These are phyloP conservation scores for Yamadazyma aaseri DNA, from an alignment of 1,139 yeast species.

Conservation along the genomic window DNA sequence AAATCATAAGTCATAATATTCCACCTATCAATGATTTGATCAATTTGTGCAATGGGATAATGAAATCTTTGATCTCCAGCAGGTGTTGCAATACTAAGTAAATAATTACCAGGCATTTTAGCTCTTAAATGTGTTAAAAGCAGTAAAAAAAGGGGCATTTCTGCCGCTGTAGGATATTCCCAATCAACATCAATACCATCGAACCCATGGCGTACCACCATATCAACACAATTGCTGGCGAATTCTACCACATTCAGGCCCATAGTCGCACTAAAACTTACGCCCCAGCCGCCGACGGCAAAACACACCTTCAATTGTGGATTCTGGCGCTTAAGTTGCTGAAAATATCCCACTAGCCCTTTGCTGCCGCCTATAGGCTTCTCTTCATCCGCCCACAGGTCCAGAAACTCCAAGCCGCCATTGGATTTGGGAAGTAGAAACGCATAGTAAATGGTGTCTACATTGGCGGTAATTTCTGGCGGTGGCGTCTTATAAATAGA, in stretches of 20 bases:
- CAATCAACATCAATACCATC: constrained; percentile 95
- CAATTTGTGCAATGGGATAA: constrained; percentile 38
- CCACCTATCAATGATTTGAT: constrained; percentile 62
- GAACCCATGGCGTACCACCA: constrained; percentile 58
- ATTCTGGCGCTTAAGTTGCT: constrained; percentile 45
- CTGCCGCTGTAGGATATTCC: constrained; percentile 66
- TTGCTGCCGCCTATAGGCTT: constrained; percentile 32
- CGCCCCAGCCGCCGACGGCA: constrained; percentile 91
- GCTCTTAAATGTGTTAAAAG: not conserved
- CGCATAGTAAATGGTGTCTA: constrained; percentile 65
- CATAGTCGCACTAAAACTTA: constrained; percentile 45
- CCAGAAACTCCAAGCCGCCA: constrained; percentile 59
- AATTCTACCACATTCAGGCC: constrained; percentile 46
- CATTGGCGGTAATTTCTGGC: constrained; percentile 16
- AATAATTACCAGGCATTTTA: not conserved
- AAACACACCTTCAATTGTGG: constrained; percentile 58
- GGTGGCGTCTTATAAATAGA: constrained; percentile 66
- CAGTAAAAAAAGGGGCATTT: not conserved
- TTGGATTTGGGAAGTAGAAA: constrained; percentile 58
- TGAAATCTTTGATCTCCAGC: constrained; percentile 41
- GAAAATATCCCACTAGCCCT: constrained; percentile 61
- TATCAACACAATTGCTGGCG: constrained; percentile 46
- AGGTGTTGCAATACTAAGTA: constrained; percentile 7
- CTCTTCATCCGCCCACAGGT: constrained; percentile 67
- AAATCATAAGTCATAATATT: constrained; percentile 92